phyloP scores from a whole-genome alignment of 2,329 filamentous ascomycete species.

The Fusarium setosum region DNA sequence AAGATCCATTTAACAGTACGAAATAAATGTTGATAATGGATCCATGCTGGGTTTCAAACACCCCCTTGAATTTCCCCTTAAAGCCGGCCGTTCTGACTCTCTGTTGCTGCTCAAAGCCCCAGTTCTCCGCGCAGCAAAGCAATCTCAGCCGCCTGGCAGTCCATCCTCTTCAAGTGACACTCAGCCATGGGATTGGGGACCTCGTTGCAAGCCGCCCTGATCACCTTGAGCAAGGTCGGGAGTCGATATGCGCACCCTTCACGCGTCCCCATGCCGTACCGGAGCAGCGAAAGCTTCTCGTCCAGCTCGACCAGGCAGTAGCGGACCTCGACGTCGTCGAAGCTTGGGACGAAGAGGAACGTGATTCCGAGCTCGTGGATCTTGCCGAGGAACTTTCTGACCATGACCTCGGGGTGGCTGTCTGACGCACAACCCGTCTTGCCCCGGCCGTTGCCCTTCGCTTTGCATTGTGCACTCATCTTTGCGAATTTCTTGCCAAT shows the following conservation, averaged over 20 bases:
- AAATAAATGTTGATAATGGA: too few species aligned
- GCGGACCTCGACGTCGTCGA: not conserved
- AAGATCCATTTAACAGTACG: too few species aligned
- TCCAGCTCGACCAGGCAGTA: not conserved
- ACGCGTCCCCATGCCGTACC: not conserved
- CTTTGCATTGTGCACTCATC: not conserved
- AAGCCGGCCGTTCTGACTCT: too few species aligned
- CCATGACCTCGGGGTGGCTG: not conserved
- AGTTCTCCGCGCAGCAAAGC: too few species aligned
- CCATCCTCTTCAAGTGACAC: not conserved
- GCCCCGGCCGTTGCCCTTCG: too few species aligned
- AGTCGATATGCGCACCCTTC: too few species aligned
- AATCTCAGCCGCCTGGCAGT: not conserved
- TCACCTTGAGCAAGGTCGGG: too few species aligned
- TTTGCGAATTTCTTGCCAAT: not conserved
- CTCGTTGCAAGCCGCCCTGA: not conserved
- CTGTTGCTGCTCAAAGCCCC: too few species aligned
- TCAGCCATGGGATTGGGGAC: not conserved
- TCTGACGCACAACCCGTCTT: not conserved
- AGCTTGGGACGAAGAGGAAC: not conserved
- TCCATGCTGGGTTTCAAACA: too few species aligned
- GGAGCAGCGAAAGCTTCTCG: not conserved
- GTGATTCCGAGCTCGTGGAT: not conserved
- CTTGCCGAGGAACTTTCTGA: not conserved
- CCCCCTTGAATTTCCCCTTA: too few species aligned